A percentile compares a stretch with the other conserved stretches of the same genome.
Evolutionary conservation across 2,329 filamentous ascomycete species (phyloP).

Genomic region (Botrytis squamosa): DNA sequence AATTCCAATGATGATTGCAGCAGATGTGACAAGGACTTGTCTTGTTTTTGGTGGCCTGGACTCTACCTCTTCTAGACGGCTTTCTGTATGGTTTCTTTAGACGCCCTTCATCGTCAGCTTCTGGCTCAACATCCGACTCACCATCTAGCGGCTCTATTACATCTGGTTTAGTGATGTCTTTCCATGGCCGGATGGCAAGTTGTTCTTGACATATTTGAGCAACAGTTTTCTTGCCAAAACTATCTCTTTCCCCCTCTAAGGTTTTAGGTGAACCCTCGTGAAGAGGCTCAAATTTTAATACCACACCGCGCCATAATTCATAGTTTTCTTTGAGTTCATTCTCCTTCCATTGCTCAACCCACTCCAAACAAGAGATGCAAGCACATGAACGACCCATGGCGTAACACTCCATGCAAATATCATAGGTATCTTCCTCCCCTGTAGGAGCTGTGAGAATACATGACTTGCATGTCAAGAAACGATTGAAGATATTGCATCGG

Average conservation of each 20-base stretch:
- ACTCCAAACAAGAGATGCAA: slow-evolving; percentile 80
- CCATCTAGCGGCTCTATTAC: slow-evolving; percentile 37
- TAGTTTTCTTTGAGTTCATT: slow-evolving; percentile 73
- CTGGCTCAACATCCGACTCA: slow-evolving; percentile 51
- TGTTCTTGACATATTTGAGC: slow-evolving; percentile 95
- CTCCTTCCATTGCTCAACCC: slow-evolving; percentile 95
- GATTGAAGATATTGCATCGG: slow-evolving; percentile 93
- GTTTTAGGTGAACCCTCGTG: slow-evolving; percentile 68
- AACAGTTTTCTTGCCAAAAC: slow-evolving; percentile 71
- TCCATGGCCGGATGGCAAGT: slow-evolving; percentile 74
- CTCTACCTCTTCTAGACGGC: slow-evolving; percentile 40
- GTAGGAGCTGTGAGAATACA: slow-evolving; percentile 68
- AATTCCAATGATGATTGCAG: slow-evolving; percentile 72
- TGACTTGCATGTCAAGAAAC: slow-evolving; percentile 86
- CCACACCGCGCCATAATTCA: slow-evolving; percentile 76
- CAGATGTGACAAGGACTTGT: slow-evolving; percentile 76
- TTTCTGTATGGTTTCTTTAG: slow-evolving; percentile 51
- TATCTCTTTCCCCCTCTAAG: slow-evolving; percentile 66
- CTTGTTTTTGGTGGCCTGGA: slow-evolving; percentile 50
- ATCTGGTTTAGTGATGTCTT: slow-evolving; percentile 60
- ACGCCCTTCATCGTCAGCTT: slow-evolving; percentile 63
- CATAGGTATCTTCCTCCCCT: slow-evolving; percentile 82
- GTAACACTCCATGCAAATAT: slow-evolving; percentile 98
- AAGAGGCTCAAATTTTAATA: slow-evolving; percentile 70
- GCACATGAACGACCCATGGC: slow-evolving; percentile 93